Evolutionary conservation across 495 filamentous ascomycete genomes (phyloP), one percentile per base, ranked within the genome.

Genomic region (Chaetomium fimeti): DNA sequence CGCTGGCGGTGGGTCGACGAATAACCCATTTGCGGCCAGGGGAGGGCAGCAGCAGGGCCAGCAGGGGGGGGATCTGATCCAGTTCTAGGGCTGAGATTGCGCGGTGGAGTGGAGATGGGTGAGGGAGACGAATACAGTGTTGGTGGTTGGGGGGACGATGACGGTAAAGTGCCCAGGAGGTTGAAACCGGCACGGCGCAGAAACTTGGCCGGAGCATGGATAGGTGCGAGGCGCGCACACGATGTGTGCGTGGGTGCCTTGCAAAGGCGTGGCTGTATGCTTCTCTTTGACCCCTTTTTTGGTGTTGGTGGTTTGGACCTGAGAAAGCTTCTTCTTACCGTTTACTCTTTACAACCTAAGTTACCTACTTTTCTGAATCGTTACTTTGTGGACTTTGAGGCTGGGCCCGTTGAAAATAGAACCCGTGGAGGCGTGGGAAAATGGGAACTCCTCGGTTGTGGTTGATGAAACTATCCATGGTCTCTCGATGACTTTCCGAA

Each of bases 1-100:
- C 15, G 53, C 29, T 66, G 78, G 28, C 5, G 53, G 53, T 67
- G 78, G 68, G 68, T 81, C 32, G 74, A 60, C 81, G 80, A 82
- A 77, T 64, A 93, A 93, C 76, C 90, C 91, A 6, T 95, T 92
- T 79, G 91, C 88, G 36, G 81, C 81, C 54, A 76, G 79, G 58
- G 43, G 36, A 28, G 55, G 78, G 78, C 87, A 89, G 71, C 83
- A 86, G 63, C 87, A 86, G 68, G 82, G 86, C 67, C 85, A 88
- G 71, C 81, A 81, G 65, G 88, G 89, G 62, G 88, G 89, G 63
- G 93, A 94, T 78, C 81, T 98, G 81, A 98, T 98, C 76, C 92
- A 97, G 80, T 86, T 97, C 70, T 98, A 57, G 5, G 8, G 32
- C 32, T 36, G 32, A 22, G 42, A 43, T 28, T 40, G 55, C 6